Evolutionary conservation across 352 stramenopile genomes (phyloP), one percentile per base, ranked within the genome.

Genomic region (Phytopythium boreale): DNA sequence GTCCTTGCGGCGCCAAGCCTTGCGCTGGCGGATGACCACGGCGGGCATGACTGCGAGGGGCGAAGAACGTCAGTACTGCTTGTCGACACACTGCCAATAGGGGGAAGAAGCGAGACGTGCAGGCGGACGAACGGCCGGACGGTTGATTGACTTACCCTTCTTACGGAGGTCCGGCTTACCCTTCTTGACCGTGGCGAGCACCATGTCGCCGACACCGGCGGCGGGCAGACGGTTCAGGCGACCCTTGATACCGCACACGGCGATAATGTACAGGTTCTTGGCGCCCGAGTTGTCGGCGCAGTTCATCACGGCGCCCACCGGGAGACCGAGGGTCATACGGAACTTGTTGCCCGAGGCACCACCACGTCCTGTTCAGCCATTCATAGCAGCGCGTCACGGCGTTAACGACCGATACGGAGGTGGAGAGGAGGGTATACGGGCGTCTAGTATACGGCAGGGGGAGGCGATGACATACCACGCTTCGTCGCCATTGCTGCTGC

Each of bases 141-240:
- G 47, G 22, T 20, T 20, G 22, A 19, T 15, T 50, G 19, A 66
- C 71, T 74, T 76, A 87, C 73, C 76, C 90, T 99, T 99, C 92
- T 99, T 99, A 88, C 98, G 92, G 64, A 99, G 95, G 83, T 99
- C 98, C 46, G 98, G 98, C 96, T 99, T 99, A 90, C 98, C 98
- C 96, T 99, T 99, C 93, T 99, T 99, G 24, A 99, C 97, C 51
- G 97, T 99, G 69, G 93, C 97, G 92, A 99, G 98, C 72, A 99
- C 97, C 97, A 99, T 99, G 87, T 99, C 98, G 74, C 98, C 98
- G 43, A 98, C 92, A 97, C 89, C 89, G 66, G 97, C 97, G 71
- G 98, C 97, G 64, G 98, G 98, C 68, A 99, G 92, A 86, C 97
- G 93, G 86, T 99, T 99, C 75, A 99, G 83, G 73, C 97, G 94